Evolutionary conservation across 345 rosid genomes (phyloP).

Genomic region (Orychophragmus violaceus): DNA sequence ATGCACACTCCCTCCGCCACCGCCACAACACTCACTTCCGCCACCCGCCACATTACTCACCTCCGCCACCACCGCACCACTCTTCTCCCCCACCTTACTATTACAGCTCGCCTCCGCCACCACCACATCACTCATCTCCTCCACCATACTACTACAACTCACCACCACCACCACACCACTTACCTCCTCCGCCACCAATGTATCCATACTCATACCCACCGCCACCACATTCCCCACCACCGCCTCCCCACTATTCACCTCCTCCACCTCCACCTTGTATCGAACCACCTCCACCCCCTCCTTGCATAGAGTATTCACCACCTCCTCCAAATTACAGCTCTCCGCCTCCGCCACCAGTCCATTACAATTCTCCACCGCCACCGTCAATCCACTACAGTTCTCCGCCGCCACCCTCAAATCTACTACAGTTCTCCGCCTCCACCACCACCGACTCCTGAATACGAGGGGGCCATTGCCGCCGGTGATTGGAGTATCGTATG

Average conservation of each 20-base stretch:
- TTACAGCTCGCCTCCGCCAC: constrained; percentile 17
- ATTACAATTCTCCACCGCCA: constrained; percentile 34
- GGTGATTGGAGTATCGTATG: constrained; percentile 66
- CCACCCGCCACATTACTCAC: constrained; percentile 35
- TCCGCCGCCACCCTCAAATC: constrained; percentile 35
- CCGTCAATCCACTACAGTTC: constrained; percentile 23
- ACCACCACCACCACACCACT: constrained; percentile 46
- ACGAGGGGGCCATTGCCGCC: constrained; percentile 94
- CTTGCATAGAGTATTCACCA: constrained; percentile 45
- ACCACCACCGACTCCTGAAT: constrained; percentile 57
- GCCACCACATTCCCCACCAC: constrained; percentile 37
- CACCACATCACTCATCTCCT: constrained; percentile 42
- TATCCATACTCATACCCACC: constrained; percentile 25
- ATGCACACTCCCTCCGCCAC: background rate
- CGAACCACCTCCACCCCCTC: constrained; percentile 58
- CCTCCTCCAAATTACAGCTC: constrained; percentile 45
- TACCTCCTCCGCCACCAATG: constrained; percentile 45
- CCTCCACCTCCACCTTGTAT: constrained; percentile 56
- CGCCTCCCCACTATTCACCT: constrained; percentile 40
- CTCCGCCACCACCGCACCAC: constrained; percentile 40
- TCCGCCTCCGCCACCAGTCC: constrained; percentile 41
- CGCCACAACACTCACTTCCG: constrained; percentile 22
- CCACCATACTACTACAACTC: constrained; percentile 37
- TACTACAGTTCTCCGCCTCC: constrained; percentile 37
- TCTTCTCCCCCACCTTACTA: constrained; percentile 21